A percentile compares a stretch with the other conserved stretches of the same genome.
These are phyloP conservation scores for Papiliotrema flavescens DNA, from an alignment of 1,284 basidiomycete genomes.

Conservation along the genomic window DNA sequence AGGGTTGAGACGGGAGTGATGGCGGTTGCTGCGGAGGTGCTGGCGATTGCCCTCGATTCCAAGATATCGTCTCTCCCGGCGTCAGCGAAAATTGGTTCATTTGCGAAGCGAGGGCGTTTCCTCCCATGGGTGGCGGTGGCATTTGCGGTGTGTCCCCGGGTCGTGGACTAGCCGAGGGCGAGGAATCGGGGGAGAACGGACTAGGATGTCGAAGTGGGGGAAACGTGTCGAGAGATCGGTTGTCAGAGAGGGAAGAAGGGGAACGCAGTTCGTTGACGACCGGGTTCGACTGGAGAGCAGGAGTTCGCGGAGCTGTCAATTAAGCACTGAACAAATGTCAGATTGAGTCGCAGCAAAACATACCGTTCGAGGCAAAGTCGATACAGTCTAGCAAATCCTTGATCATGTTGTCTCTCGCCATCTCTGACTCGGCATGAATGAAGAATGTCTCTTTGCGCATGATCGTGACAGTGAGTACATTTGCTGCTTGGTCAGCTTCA, in stretches of 20 bases:
- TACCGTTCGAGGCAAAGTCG: slow-evolving; percentile 70
- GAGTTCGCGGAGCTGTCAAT: slow-evolving; percentile 9
- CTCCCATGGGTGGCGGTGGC: slow-evolving; percentile 24
- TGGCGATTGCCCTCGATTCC: slow-evolving; percentile 14
- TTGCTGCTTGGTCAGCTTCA: slow-evolving; percentile 52
- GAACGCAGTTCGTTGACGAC: slow-evolving; percentile 19
- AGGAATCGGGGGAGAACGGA: slow-evolving; percentile 26
- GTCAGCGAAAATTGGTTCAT: slow-evolving; percentile 35
- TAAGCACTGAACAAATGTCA: background rate
- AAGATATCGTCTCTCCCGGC: slow-evolving; percentile 31
- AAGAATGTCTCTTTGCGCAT: slow-evolving; percentile 84
- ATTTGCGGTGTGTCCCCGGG: slow-evolving; percentile 15
- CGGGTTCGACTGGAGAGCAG: slow-evolving; percentile 4
- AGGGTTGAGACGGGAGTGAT: slow-evolving; percentile 4
- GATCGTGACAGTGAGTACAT: slow-evolving; percentile 71
- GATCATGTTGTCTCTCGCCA: slow-evolving; percentile 64
- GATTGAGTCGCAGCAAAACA: slow-evolving; percentile 34
- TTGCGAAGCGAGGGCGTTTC: slow-evolving; percentile 27
- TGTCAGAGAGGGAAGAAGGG: slow-evolving; percentile 23
- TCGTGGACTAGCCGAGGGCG: slow-evolving; percentile 23
- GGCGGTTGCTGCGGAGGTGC: slow-evolving; percentile 24
- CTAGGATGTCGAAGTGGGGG: slow-evolving; percentile 32
- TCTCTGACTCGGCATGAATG: slow-evolving; percentile 62
- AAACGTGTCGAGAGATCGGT: slow-evolving; percentile 18
- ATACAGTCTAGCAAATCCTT: slow-evolving; percentile 79